Evolutionary conservation across 192 early-diverging fungal species (phyloP).

Genomic region (Entomortierella lignicola): DNA sequence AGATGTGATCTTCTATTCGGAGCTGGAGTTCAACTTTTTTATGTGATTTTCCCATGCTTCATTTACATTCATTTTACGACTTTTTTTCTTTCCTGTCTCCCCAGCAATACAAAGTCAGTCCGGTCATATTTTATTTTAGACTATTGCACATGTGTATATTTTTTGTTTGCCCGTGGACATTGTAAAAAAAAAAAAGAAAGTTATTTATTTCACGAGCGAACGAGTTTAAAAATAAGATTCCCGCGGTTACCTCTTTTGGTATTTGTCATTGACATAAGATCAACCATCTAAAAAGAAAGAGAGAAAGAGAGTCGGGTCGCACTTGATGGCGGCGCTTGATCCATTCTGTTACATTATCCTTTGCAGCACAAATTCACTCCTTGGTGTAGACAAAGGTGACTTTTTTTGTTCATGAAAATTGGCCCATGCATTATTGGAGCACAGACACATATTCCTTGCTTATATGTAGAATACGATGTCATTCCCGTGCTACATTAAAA

Average conservation of each 20-base stretch:
- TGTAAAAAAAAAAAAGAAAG: constrained; percentile 9
- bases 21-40: neutral
- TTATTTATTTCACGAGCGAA: neutral
- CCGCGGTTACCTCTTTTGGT: constrained; percentile 52
- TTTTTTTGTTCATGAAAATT: too few species aligned
- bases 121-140: neutral
- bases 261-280: neutral
- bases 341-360: too few species aligned
- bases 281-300: neutral
- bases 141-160: too few species aligned
- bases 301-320: neutral
- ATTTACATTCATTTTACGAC: neutral
- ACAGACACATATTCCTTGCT: neutral
- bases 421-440: neutral
- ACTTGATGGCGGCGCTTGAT: too few species aligned
- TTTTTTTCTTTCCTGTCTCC: neutral
- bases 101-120: constrained; percentile 16
- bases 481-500: neutral
- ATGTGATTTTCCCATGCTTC: neutral
- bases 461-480: neutral
- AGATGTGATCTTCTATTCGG: neutral
- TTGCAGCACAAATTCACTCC: too few species aligned
- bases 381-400: too few species aligned
- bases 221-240: too few species aligned
- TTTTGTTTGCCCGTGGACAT: constrained; percentile 18